phyloP scores from a whole-genome alignment of 345 rosid genomes.

The Eucalyptus pauciflora region DNA sequence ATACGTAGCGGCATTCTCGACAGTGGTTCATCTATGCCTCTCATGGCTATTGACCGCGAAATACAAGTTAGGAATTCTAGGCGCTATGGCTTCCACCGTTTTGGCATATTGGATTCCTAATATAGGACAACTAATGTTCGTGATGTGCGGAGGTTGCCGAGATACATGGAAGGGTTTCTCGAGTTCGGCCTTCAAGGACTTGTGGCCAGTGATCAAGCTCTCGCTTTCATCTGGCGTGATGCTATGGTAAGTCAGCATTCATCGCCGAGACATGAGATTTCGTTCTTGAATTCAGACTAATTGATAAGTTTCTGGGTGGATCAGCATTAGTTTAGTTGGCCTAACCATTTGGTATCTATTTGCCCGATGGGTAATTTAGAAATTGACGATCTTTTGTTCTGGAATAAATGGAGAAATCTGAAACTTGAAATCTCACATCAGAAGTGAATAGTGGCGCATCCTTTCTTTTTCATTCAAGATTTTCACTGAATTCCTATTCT shows the following conservation, averaged over 20 bases:
- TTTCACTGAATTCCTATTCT: not conserved
- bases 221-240: conserved; percentile 79
- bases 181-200: conserved; percentile 51
- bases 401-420: not conserved
- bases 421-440: not conserved
- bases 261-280: not conserved
- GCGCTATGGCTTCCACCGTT: conserved; percentile 53
- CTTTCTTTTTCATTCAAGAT: not conserved
- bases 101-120: conserved; percentile 77
- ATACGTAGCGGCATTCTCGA: conserved; percentile 39
- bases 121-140: conserved; percentile 54
- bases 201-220: conserved; percentile 58
- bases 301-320: not conserved
- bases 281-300: not conserved
- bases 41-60: conserved; percentile 59
- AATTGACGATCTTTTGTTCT: not conserved
- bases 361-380: not conserved
- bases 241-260: conserved; percentile 42
- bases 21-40: conserved; percentile 33
- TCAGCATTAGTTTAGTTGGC: not conserved
- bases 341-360: not conserved
- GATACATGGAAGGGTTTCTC: conserved; percentile 78
- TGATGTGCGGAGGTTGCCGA: conserved; percentile 51
- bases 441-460: not conserved
- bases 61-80: conserved; percentile 40